Evolutionary conservation across 2,329 filamentous ascomycete species (phyloP).

Genomic region (Penicillium paneum): DNA sequence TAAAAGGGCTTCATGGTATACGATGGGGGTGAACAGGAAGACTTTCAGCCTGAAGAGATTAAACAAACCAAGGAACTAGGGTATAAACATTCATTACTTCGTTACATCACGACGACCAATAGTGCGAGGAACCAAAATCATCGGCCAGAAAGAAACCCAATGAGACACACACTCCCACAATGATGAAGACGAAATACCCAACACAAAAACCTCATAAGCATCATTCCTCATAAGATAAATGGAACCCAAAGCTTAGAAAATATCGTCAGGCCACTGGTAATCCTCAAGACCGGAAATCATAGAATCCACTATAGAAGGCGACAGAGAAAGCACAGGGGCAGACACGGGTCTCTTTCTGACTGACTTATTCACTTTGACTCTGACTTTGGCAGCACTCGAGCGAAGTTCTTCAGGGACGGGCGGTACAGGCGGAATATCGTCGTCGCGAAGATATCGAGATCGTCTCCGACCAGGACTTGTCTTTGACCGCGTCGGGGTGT

Average conservation of each 20-base stretch:
- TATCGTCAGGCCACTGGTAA: constrained; percentile 46
- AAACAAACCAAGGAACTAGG: constrained; percentile 11
- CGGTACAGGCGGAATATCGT: constrained; percentile 42
- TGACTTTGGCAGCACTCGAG: constrained; percentile 28
- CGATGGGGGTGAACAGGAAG: not conserved
- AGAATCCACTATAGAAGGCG: constrained; percentile 7
- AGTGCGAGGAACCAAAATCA: constrained; percentile 1
- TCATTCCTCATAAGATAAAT: not conserved
- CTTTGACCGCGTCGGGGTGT: constrained; percentile 16
- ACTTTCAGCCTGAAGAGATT: not conserved
- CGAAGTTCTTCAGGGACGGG: constrained; percentile 38
- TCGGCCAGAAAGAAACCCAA: not conserved
- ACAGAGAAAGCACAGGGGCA: constrained; percentile 3
- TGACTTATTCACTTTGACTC: constrained; percentile 23
- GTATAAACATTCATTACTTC: constrained; percentile 24
- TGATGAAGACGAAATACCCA: not conserved
- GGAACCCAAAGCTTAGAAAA: constrained; percentile 33
- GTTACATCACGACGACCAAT: constrained; percentile 12
- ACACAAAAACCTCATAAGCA: not conserved
- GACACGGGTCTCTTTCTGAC: constrained; percentile 20
- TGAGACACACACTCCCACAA: not conserved
- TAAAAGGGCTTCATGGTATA: not conserved
- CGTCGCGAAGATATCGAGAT: constrained; percentile 19
- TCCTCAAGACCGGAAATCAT: constrained; percentile 17
- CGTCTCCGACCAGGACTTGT: constrained; percentile 14